phyloP scores from a whole-genome alignment of 2,329 filamentous ascomycete species.

The Alternaria solani region DNA sequence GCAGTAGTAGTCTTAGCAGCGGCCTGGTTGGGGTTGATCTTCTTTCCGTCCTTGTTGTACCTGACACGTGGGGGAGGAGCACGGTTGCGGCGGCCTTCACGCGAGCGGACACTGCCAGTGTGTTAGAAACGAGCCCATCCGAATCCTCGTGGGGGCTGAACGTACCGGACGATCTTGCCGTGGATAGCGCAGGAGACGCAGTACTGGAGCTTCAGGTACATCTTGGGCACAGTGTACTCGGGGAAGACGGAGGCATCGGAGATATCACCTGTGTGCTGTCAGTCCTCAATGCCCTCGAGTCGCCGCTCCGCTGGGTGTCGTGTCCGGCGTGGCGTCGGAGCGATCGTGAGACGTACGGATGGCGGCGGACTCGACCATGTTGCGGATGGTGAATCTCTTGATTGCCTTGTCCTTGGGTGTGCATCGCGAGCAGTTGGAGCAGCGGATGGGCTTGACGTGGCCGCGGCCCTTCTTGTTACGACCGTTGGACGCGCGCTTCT shows the following conservation, averaged over 20 bases:
- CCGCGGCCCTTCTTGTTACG: conserved; percentile 99
- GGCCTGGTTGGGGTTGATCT: conserved; percentile 90
- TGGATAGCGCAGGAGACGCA: conserved; percentile 99
- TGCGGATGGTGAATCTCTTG: conserved; percentile 99
- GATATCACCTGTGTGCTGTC: conserved; percentile 84
- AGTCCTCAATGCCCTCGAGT: conserved; percentile 25
- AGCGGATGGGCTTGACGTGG: conserved; percentile 99
- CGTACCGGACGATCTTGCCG: conserved; percentile 99
- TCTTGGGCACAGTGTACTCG: conserved; percentile 99
- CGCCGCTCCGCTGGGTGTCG: conserved; percentile 7
- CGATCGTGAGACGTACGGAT: conserved; percentile 78
- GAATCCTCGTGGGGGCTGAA: conserved; percentile 42
- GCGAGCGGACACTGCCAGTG: conserved; percentile 84
- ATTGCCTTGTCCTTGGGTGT: conserved; percentile 99
- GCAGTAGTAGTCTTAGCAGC: conserved; percentile 65
- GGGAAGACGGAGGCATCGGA: conserved; percentile 98
- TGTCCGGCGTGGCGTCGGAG: conserved; percentile 9
- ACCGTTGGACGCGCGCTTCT: conserved; percentile 82
- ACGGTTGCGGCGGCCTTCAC: conserved; percentile 97
- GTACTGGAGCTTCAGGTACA: conserved; percentile 99
- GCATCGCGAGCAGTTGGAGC: conserved; percentile 81
- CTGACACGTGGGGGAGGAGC: conserved; percentile 95
- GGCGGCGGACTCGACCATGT: conserved; percentile 99
- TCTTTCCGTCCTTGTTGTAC: conserved; percentile 99
- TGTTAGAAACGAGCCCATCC: conserved; percentile 21